Base-by-base conservation (phyloP, 306 rosid genomes). In the Ziziphus jujuba region DNA sequence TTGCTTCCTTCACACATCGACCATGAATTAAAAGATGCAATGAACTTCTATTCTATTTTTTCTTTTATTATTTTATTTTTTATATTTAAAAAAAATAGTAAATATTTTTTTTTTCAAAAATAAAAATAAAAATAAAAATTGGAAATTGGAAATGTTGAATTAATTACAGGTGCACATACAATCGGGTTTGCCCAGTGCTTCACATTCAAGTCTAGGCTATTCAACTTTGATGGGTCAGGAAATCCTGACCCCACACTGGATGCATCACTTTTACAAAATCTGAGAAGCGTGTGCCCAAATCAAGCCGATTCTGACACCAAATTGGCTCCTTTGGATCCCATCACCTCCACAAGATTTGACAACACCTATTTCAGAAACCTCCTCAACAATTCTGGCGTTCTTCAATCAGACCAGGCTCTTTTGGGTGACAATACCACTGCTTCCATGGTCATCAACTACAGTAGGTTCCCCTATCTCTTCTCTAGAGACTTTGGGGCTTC, bases 101-200 rank as follows among this genome's bases (percentile, higher is more conserved):
- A n/a, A n/a, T n/a, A n/a, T n/a, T n/a, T n/a, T n/a, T n/a, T n/a
- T n/a, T n/a, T n/a, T n/a, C n/a, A n/a, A n/a, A n/a, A n/a, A n/a
- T n/a, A n/a, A n/a, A n/a, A n/a, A n/a, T n/a, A 11, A 47, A 8
- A 47, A 47, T 1, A 28, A 28, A 28, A 28, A 4, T 2, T 28
- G 2, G 33, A 45, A 7, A 45, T 45, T 45, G 11, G 2, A 45
- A 45, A 10, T 11, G n/a, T 40, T 40, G 45, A 38, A n/a, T n/a
- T n/a, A 12, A 40, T 12, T 4, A 71, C 75, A 89, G 97, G 96
- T 35, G 95, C 90, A 0, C 96, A 93, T 77, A 90, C 96, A 1
- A 78, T 90, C 54, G 97, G 97, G 1, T 88, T 93, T 67, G 95
- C 99, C 34, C 97, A 84, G 48, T 93, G 99, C 72, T 83, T 83